phyloP scores from a whole-genome alignment of 805 yeast genomes.

The Zygosaccharomyces pseudorouxii region DNA sequence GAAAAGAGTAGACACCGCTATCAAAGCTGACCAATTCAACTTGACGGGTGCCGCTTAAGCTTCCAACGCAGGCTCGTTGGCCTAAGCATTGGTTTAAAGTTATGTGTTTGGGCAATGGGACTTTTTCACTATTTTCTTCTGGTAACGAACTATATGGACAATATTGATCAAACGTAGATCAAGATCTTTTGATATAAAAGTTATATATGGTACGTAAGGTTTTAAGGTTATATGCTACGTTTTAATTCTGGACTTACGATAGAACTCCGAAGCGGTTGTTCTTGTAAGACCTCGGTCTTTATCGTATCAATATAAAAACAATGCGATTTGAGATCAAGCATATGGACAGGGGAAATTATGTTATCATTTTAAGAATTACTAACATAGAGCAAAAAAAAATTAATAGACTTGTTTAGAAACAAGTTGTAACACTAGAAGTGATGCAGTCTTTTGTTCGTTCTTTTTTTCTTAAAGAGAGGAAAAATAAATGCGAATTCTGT shows the following conservation, averaged over 20 bases:
- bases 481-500: conserved; percentile 53
- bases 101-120: conserved; percentile 3
- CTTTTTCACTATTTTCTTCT: not conserved
- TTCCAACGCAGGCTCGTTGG: conserved; percentile 8
- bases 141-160: not conserved
- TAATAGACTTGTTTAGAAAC: too few relatives aligned
- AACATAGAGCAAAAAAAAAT: too few relatives aligned
- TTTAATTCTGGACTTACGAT: not conserved
- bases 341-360: too few relatives aligned
- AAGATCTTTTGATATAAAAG: not conserved
- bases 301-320: not conserved
- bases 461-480: too few relatives aligned
- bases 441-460: too few relatives aligned
- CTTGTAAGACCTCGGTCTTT: not conserved
- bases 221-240: conserved; percentile 1
- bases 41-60: not conserved
- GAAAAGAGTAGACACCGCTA: not conserved
- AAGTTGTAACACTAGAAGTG: too few relatives aligned
- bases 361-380: not conserved
- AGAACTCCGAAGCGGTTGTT: not conserved
- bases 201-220: not conserved
- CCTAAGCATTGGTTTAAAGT: not conserved
- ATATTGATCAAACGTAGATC: not conserved
- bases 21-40: not conserved
- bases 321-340: not conserved